Percentiles rank a stretch among this genome's conserved stretches.
These are phyloP conservation scores for Gautieria morchelliformis DNA, from an alignment of 768 basidiomycete genomes.

Conservation along the genomic window DNA sequence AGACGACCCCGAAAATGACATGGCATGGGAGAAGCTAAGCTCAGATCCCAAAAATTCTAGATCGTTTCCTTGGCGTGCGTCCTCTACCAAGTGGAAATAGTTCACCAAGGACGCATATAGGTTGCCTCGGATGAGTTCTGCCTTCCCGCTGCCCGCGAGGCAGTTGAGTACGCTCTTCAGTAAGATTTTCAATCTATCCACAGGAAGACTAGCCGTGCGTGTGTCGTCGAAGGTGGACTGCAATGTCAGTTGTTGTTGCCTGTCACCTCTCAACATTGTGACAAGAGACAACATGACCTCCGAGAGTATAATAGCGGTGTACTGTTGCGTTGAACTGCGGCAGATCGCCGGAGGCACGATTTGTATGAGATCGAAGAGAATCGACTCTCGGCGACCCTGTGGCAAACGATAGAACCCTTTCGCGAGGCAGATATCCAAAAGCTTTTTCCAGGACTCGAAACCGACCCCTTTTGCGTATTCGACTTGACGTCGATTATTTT, in stretches of 20 bases:
- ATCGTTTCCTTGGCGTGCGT: conserved; percentile 5
- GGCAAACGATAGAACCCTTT: conserved; percentile 82
- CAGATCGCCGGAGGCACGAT: conserved; percentile 65
- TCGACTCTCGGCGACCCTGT: conserved; percentile 73
- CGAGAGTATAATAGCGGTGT: conserved; percentile 73
- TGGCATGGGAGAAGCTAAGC: conserved; percentile 3
- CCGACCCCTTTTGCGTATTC: conserved; percentile 57
- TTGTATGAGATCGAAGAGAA: conserved; percentile 84
- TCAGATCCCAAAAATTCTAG: conserved; percentile 11
- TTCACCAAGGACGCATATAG: conserved; percentile 89
- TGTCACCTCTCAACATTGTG: conserved; percentile 81
- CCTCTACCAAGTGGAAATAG: conserved; percentile 66
- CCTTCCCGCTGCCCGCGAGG: conserved; percentile 63
- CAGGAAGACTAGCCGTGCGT: conserved; percentile 61
- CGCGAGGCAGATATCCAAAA: conserved; percentile 76
- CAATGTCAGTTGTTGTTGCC: conserved; percentile 57
- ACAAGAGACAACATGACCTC: conserved; percentile 74
- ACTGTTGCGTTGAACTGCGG: conserved; percentile 54
- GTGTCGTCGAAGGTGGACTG: conserved; percentile 56
- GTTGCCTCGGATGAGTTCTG: conserved; percentile 86
- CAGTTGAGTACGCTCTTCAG: conserved; percentile 68
- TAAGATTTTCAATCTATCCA: conserved; percentile 68
- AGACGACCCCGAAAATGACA: conserved; percentile 17
- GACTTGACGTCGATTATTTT: conserved; percentile 82
- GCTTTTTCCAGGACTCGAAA: conserved; percentile 76